phyloP scores from a whole-genome alignment of 1,139 yeast genomes.

The Yamadazyma mexicana region DNA sequence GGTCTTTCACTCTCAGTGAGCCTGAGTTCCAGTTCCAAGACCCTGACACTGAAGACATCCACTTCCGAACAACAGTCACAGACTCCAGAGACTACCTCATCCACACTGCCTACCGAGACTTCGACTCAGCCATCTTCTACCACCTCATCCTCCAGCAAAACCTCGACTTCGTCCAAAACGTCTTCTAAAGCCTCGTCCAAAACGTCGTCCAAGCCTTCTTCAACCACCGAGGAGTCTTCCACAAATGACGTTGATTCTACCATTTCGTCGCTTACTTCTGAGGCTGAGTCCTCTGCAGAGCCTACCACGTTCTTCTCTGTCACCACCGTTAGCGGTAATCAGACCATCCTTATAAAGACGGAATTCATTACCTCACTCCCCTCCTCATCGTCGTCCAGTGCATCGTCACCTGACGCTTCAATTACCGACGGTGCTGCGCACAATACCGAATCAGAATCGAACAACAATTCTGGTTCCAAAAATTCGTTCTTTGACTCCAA shows the following conservation, averaged over 20 bases:
- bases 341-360: slow-evolving; percentile 23
- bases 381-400: slow-evolving; percentile 7
- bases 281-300: slow-evolving; percentile 1
- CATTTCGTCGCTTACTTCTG: background rate
- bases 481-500: slow-evolving; percentile 50
- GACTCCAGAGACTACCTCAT: background rate
- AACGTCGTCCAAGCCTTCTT: slow-evolving; percentile 10
- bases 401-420: slow-evolving; percentile 6
- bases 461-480: slow-evolving; percentile 1
- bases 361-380: slow-evolving; percentile 16
- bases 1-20: slow-evolving; percentile 8
- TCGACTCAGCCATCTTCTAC: slow-evolving; percentile 9
- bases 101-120: too few relatives aligned
- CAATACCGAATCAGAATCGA: slow-evolving; percentile 8
- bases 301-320: slow-evolving; percentile 23
- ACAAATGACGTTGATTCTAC: background rate
- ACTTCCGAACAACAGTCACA: slow-evolving; percentile 4
- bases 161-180: slow-evolving; percentile 11
- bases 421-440: slow-evolving; percentile 5
- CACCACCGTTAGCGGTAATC: slow-evolving; percentile 27
- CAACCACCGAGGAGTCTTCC: slow-evolving; percentile 3
- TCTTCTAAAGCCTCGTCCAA: slow-evolving; percentile 9
- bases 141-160: slow-evolving; percentile 3
- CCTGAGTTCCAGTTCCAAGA: slow-evolving; percentile 2
- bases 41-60: slow-evolving; percentile 6